Evolutionary conservation across 345 rosid genomes (phyloP), one percentile per base, ranked within the genome.

Genomic region (Streptanthus diversifolius): DNA sequence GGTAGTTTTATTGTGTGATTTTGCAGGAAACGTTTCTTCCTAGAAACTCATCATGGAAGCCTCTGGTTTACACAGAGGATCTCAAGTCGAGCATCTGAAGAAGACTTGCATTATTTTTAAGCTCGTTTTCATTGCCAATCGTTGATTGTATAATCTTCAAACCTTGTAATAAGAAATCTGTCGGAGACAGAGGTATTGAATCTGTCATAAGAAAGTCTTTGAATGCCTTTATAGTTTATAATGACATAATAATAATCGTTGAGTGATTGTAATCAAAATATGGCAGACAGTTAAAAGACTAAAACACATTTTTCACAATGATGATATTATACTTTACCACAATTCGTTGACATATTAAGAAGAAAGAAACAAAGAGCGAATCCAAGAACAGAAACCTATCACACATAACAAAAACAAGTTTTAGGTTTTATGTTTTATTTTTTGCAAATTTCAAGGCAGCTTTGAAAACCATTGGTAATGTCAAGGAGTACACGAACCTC

Each of bases 11-110:
- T 47, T 25, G 3, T 15, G 7, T 39, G 27, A 17, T 21, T 55
- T 29, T 13, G 70, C 87, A 90, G 95, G 96, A 86, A 25, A 90
- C 96, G 8, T 90, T 87, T 83, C 89, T 92, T 63, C 87, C 83
- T 0, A 79, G 82, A 58, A 88, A 88, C 70, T 85, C 87, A 0
- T 57, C 84, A 1, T 84, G 90, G 97, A 84, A 81, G 63, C 66
- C 83, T 69, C 75, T 87, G 3, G 68, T 84, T 74, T 62, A 82
- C 24, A 39, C 78, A 0, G 88, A 76, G 68, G 87, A 82, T 18
- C 78, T 51, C 66, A 83, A 48, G 58, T 81, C 91, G 33, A 85
- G 66, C 33, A 82, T 85, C 17, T 85, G 25, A 80, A 48, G 3
- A 45, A 19, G 45, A 1, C 37, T 54, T 1, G 13, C 45, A 36